These are phyloP conservation scores for Wallacemonas sp. DNA, from an alignment of 208 protist genomes.

Conservation along the genomic window DNA sequence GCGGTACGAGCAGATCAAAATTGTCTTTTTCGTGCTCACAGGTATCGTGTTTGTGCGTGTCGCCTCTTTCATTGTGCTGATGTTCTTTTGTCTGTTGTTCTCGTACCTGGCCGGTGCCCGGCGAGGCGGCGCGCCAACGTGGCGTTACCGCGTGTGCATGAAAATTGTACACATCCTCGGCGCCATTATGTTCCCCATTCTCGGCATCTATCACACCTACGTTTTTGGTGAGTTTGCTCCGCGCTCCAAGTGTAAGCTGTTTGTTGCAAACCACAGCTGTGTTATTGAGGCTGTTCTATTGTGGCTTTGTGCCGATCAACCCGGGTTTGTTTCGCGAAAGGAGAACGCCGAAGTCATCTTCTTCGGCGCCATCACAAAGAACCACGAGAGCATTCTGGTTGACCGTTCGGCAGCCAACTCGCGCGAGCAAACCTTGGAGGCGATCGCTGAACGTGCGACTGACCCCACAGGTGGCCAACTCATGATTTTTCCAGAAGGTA, in stretches of 20 bases:
- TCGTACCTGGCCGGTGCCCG: constrained; percentile 36
- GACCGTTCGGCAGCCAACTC: constrained; percentile 67
- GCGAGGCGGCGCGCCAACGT: constrained; percentile 39
- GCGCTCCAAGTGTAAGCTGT: constrained; percentile 55
- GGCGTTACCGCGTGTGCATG: constrained; percentile 53
- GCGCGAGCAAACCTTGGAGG: constrained; percentile 42
- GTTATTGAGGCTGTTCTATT: constrained; percentile 76
- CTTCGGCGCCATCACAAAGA: constrained; percentile 49
- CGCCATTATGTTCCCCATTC: constrained; percentile 27
- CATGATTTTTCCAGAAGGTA: constrained; percentile 91
- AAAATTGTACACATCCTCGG: constrained; percentile 30
- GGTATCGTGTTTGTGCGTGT: constrained; percentile 67
- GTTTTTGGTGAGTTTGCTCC: constrained; percentile 60
- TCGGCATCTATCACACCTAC: constrained; percentile 66
- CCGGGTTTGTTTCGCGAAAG: constrained; percentile 78
- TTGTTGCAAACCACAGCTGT: constrained; percentile 84
- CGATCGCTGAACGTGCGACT: constrained; percentile 59
- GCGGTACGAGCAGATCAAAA: constrained; percentile 68
- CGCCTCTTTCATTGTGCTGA: constrained; percentile 21
- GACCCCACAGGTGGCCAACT: constrained; percentile 56
- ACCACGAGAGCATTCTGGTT: constrained; percentile 68
- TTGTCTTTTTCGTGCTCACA: constrained; percentile 59
- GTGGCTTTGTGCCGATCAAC: constrained; percentile 54
- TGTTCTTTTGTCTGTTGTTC: constrained; percentile 42
- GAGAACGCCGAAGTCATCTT: constrained; percentile 72